A percentile compares a stretch with the other conserved stretches of the same genome.
These are phyloP conservation scores for Eleusine coracana DNA, from an alignment of 176 grass and related monocot species.

Conservation along the genomic window DNA sequence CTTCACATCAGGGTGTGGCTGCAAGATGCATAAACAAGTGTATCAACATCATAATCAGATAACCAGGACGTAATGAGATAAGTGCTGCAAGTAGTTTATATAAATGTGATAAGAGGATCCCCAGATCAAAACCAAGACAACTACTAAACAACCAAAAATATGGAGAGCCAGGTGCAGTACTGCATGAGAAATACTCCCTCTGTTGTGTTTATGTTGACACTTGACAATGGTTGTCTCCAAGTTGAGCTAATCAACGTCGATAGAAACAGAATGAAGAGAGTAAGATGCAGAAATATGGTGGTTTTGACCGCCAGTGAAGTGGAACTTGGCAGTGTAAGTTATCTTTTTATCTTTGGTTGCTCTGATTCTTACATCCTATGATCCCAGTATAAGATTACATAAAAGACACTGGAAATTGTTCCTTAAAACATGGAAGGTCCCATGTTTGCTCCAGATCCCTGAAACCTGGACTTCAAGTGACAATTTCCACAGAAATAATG, in stretches of 20 bases:
- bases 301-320: too few relatives aligned
- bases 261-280: too few relatives aligned
- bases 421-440: background rate
- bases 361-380: background rate
- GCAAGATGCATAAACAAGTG: slow-evolving; percentile 28
- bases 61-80: background rate
- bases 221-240: too few relatives aligned
- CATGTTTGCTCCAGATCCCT: background rate
- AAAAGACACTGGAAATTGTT: background rate
- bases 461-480: background rate
- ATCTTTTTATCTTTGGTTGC: background rate
- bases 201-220: too few relatives aligned
- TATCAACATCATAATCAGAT: background rate
- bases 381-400: background rate
- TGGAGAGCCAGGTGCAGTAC: background rate
- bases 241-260: too few relatives aligned
- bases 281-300: background rate
- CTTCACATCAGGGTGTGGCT: slow-evolving; percentile 71
- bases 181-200: background rate
- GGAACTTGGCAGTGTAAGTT: too few relatives aligned
- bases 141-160: background rate
- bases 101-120: background rate
- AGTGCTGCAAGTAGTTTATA: background rate
- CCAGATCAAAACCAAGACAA: background rate
- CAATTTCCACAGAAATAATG: background rate